A percentile compares a stretch with the other conserved stretches of the same genome.
phyloP scores from a whole-genome alignment of 78 protist genomes.

The Thecamonas trahens region DNA sequence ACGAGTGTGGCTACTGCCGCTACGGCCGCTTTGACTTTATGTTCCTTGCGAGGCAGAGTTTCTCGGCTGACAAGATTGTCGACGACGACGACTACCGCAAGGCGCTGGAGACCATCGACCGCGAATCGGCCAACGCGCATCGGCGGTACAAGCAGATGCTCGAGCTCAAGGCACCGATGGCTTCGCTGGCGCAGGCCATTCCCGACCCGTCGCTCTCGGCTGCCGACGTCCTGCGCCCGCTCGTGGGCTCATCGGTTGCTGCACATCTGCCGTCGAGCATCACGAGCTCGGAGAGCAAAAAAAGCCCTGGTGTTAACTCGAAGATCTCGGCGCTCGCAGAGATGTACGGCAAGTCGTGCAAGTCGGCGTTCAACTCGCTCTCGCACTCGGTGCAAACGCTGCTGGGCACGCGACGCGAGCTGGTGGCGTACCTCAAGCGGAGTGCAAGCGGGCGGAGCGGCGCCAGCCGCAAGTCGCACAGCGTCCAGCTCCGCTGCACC shows the following conservation, averaged over 20 bases:
- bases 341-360: slow-evolving; percentile 40
- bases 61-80: slow-evolving; percentile 40
- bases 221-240: too few species aligned
- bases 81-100: slow-evolving; percentile 50
- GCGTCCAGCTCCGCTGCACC: slow-evolving; percentile 22
- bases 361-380: slow-evolving; percentile 27
- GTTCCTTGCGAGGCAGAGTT: slow-evolving; percentile 38
- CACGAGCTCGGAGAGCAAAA: too few species aligned
- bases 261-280: too few species aligned
- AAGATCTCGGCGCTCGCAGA: slow-evolving; percentile 25
- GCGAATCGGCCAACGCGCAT: slow-evolving; percentile 60
- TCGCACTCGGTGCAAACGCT: slow-evolving; percentile 35
- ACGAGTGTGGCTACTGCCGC: slow-evolving; percentile 87
- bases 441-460: background rate
- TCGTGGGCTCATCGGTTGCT: too few species aligned
- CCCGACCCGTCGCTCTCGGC: background rate
- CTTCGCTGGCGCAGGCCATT: background rate
- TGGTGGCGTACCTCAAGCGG: slow-evolving; percentile 32
- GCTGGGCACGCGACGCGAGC: slow-evolving; percentile 34
- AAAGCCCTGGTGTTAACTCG: slow-evolving; percentile 20
- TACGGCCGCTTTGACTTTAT: slow-evolving; percentile 63
- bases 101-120: slow-evolving; percentile 30
- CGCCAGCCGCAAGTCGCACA: background rate
- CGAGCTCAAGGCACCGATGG: background rate
- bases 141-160: slow-evolving; percentile 8